phyloP scores from a whole-genome alignment of 768 basidiomycete species.

The Ramaria sp. region DNA sequence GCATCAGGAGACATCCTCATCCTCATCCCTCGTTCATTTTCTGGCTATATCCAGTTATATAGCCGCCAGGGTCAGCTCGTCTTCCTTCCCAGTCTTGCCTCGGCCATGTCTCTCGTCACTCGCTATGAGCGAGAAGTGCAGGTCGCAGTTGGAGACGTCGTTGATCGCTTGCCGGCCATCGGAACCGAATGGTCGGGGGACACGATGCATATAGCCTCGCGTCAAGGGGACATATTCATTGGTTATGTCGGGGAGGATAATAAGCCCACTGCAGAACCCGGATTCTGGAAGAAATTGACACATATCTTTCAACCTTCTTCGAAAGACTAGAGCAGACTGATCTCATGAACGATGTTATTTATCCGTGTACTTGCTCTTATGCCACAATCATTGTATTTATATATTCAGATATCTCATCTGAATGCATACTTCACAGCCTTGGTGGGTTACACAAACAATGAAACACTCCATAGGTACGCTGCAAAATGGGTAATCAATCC shows the following conservation, averaged over 20 bases:
- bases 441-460: too few species aligned
- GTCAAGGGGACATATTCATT: background rate
- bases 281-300: too few species aligned
- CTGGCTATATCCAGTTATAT: conserved; percentile 7
- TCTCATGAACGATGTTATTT: too few species aligned
- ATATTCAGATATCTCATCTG: too few species aligned
- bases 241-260: conserved; percentile 2
- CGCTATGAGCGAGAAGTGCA: conserved; percentile 2
- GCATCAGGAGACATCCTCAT: background rate
- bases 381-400: too few species aligned
- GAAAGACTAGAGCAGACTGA: too few species aligned
- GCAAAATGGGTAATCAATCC: too few species aligned
- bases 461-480: too few species aligned
- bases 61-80: conserved; percentile 1
- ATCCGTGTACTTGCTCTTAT: too few species aligned
- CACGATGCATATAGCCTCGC: too few species aligned
- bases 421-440: too few species aligned
- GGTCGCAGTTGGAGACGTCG: background rate
- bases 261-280: too few species aligned
- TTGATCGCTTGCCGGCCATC: background rate
- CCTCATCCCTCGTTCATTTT: conserved; percentile 7
- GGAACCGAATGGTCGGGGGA: conserved; percentile 1
- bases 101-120: background rate
- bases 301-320: background rate
- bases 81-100: background rate